Conservation (phyloP, 306 rosid genomes). For the Quercus aquifolioides region DNA sequence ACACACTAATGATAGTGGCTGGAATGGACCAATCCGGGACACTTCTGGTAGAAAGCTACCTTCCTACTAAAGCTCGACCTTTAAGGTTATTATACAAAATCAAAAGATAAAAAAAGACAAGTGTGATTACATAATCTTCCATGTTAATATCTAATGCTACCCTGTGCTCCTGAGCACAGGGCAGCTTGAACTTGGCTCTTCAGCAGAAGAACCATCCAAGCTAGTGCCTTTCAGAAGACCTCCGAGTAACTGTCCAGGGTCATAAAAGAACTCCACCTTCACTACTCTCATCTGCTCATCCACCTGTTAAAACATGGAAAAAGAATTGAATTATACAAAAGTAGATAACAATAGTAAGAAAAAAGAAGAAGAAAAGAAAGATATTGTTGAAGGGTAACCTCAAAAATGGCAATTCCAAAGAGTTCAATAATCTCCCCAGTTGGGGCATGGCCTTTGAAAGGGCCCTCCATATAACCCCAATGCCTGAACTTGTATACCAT, state of each 20-base stretch:
- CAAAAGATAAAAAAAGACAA: too few relatives aligned
- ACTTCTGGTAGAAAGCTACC: too few relatives aligned
- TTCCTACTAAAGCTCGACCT: too few relatives aligned
- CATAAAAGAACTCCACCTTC: conserved; percentile 72
- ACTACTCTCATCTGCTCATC: conserved; percentile 42
- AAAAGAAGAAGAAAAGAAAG: not conserved
- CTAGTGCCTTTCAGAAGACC: conserved; percentile 49
- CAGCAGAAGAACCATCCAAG: conserved; percentile 24
- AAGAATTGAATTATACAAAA: not conserved
- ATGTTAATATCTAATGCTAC: conserved; percentile 6
- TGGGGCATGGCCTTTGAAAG: conserved; percentile 62
- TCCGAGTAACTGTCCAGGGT: conserved; percentile 61
- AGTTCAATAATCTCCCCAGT: conserved; percentile 47
- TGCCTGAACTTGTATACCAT: conserved; percentile 68
- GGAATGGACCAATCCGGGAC: too few relatives aligned
- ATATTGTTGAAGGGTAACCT: conserved; percentile 19
- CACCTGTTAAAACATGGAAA: conserved; percentile 27
- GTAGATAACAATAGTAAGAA: not conserved
- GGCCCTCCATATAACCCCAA: conserved; percentile 83
- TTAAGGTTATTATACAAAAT: too few relatives aligned
- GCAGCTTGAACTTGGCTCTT: conserved; percentile 37
- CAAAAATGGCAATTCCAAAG: conserved; percentile 48
- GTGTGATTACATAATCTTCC: too few relatives aligned
- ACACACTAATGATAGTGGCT: too few relatives aligned
- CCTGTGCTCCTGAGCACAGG: conserved; percentile 45